phyloP scores from a whole-genome alignment of 2,329 filamentous ascomycete species.

The Fusarium dimerum region DNA sequence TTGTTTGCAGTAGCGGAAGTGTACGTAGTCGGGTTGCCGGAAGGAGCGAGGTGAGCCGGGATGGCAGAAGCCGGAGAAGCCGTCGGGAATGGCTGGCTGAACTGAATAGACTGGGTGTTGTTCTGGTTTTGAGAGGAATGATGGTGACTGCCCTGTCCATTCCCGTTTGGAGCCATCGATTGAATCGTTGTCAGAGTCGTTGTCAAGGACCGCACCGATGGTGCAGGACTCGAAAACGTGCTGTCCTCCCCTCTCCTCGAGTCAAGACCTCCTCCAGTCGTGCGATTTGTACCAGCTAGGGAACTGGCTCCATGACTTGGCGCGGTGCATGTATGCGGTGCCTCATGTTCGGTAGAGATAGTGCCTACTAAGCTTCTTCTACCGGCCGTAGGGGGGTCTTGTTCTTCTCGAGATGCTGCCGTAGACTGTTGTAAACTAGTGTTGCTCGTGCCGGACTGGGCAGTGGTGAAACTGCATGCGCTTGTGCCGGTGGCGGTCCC shows the following conservation, averaged over 20 bases:
- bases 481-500: conserved; percentile 42
- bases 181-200: conserved; percentile 87
- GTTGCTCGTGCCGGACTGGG: conserved; percentile 50
- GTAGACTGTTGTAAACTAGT: conserved; percentile 61
- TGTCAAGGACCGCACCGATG: conserved; percentile 77
- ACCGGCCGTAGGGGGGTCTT: conserved; percentile 59
- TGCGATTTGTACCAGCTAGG: conserved; percentile 72
- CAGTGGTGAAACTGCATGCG: conserved; percentile 57
- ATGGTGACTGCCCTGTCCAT: conserved; percentile 35
- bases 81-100: conserved; percentile 66
- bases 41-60: conserved; percentile 66
- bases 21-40: conserved; percentile 68
- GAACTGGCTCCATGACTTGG: conserved; percentile 71
- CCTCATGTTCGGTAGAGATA: conserved; percentile 80
- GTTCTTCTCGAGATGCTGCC: conserved; percentile 61
- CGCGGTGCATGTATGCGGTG: conserved; percentile 70
- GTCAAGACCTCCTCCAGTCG: conserved; percentile 65
- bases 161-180: conserved; percentile 63
- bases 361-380: conserved; percentile 77
- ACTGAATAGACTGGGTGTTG: conserved; percentile 56
- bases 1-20: conserved; percentile 79
- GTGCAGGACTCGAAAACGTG: conserved; percentile 81
- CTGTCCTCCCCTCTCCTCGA: conserved; percentile 70
- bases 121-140: conserved; percentile 36
- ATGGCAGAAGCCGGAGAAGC: conserved; percentile 70